These are phyloP conservation scores for Sporothrix pseudoabietina DNA, from an alignment of 2,329 filamentous ascomycete species.

Conservation along the genomic window DNA sequence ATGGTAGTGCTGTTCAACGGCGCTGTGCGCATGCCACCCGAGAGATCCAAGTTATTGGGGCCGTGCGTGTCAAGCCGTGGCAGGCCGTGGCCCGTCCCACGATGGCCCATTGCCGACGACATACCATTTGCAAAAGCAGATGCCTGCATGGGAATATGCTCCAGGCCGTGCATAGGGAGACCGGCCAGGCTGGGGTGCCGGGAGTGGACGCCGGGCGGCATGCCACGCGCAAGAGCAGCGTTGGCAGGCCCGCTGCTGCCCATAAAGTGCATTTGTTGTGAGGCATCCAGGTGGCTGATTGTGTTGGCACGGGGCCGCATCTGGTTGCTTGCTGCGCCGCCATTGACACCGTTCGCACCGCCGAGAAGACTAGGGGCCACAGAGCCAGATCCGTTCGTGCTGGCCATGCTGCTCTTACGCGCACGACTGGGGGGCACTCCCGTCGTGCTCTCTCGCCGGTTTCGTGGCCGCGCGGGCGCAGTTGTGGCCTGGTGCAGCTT, in stretches of 20 bases:
- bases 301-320: constrained; percentile 94
- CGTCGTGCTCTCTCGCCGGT: constrained; percentile 85
- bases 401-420: constrained; percentile 88
- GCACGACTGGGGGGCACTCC: constrained; percentile 71
- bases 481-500: constrained; percentile 95
- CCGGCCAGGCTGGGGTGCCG: constrained; percentile 76
- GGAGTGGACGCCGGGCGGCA: constrained; percentile 57
- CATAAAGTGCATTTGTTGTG: constrained; percentile 62
- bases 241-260: constrained; percentile 59
- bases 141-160: constrained; percentile 45
- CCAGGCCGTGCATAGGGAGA: constrained; percentile 59
- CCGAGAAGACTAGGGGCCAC: constrained; percentile 39
- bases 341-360: not conserved
- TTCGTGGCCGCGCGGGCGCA: constrained; percentile 81
- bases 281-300: constrained; percentile 86
- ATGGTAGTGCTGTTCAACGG: constrained; percentile 59
- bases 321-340: constrained; percentile 52
- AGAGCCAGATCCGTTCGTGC: constrained; percentile 49
- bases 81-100: constrained; percentile 67
- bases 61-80: constrained; percentile 81
- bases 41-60: constrained; percentile 65
- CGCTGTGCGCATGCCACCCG: constrained; percentile 75
- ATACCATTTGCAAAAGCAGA: constrained; percentile 68
- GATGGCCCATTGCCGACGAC: constrained; percentile 67
- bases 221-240: constrained; percentile 53